Conservation (phyloP, 768 basidiomycete genomes). For the Russula dissimulans region DNA sequence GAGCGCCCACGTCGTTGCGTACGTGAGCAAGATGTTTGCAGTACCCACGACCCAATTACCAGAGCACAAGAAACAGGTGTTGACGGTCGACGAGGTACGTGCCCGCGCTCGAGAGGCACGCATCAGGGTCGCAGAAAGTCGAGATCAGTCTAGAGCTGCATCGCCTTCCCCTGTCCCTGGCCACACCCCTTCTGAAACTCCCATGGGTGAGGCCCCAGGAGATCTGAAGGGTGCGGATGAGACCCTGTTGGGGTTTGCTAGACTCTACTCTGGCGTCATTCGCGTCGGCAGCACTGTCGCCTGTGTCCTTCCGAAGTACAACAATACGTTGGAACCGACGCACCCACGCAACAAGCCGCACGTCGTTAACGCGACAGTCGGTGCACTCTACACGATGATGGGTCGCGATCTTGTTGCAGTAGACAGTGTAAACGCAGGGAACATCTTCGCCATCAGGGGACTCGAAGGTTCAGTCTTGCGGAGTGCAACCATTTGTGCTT, state of each 20-base stretch:
- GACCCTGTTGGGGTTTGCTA: conserved; percentile 82
- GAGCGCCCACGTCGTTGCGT: conserved; percentile 63
- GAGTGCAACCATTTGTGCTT: conserved; percentile 81
- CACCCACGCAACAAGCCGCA: conserved; percentile 64
- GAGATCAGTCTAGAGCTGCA: conserved; percentile 6
- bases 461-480: conserved; percentile 85
- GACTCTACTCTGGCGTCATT: conserved; percentile 87
- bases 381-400: conserved; percentile 94
- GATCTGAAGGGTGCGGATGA: conserved; percentile 38
- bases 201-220: conserved; percentile 9
- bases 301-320: conserved; percentile 84
- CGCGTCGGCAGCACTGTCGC: conserved; percentile 52
- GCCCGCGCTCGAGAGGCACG: conserved; percentile 43
- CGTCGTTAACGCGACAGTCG: conserved; percentile 50
- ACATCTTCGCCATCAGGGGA: conserved; percentile 88
- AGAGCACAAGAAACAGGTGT: conserved; percentile 65
- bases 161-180: conserved; percentile 7
- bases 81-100: conserved; percentile 82
- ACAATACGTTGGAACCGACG: conserved; percentile 45
- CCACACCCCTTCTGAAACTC: conserved; percentile 20
- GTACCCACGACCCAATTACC: conserved; percentile 74
- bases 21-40: conserved; percentile 99
- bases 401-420: conserved; percentile 87
- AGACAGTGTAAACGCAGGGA: conserved; percentile 76
- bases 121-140: conserved; percentile 17